Percentiles rank a stretch among this genome's conserved stretches.
These are phyloP conservation scores for Phaeosphaeriaceae sp. DNA, from an alignment of 2,329 filamentous ascomycete genomes.

Conservation along the genomic window DNA sequence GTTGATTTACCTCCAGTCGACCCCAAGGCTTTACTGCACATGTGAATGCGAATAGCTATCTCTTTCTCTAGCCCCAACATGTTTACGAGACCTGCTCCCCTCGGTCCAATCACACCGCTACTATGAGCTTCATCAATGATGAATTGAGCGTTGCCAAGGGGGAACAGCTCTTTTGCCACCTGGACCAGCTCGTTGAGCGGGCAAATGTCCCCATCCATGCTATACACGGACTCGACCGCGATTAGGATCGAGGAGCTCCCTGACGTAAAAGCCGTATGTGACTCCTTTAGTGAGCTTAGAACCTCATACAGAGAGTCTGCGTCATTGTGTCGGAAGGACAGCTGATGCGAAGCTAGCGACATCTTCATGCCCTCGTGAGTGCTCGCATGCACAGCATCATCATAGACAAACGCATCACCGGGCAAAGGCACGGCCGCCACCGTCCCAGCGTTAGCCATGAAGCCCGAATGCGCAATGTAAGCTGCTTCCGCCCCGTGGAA, in stretches of 20 bases:
- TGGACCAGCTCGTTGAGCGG: slow-evolving; percentile 67
- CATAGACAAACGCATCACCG: slow-evolving; percentile 77
- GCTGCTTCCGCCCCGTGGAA: slow-evolving; percentile 64
- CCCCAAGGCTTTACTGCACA: slow-evolving; percentile 34
- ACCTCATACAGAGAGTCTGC: too few species aligned
- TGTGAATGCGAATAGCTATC: slow-evolving; percentile 33
- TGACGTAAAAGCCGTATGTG: too few species aligned
- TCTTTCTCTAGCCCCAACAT: slow-evolving; percentile 33
- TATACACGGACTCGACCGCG: slow-evolving; percentile 37
- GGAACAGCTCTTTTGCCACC: slow-evolving; percentile 62
- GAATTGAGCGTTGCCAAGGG: slow-evolving; percentile 64
- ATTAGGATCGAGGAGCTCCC: too few species aligned
- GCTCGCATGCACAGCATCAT: slow-evolving; percentile 75
- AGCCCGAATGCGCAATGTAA: slow-evolving; percentile 61
- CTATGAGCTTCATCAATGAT: slow-evolving; percentile 73
- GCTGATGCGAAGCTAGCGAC: slow-evolving; percentile 50
- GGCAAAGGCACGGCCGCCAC: slow-evolving; percentile 40
- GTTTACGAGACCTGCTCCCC: slow-evolving; percentile 63
- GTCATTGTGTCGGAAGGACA: too few species aligned
- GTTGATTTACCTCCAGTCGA: slow-evolving; percentile 35
- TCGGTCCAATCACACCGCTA: slow-evolving; percentile 62
- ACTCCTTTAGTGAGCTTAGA: too few species aligned
- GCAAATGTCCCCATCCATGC: slow-evolving; percentile 79
- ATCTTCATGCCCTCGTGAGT: slow-evolving; percentile 75
- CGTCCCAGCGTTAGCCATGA: slow-evolving; percentile 51